A percentile compares a stretch with the other conserved stretches of the same genome.
Conservation (phyloP, 1,284 basidiomycete species). For the Cerioporus squamosus region DNA sequence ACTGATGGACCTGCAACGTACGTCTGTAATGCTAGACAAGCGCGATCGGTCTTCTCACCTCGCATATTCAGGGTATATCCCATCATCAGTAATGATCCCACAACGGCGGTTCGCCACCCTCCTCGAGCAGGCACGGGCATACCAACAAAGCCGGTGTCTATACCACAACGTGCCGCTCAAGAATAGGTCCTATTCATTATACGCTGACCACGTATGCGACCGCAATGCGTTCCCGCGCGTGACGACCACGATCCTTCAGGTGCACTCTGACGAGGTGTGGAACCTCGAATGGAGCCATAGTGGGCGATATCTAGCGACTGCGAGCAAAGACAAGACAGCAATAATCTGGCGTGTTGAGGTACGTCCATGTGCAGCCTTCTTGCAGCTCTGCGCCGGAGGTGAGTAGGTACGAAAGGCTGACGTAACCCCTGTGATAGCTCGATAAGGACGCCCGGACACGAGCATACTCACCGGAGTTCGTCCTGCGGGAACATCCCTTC, state of each 20-base stretch:
- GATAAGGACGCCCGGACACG: slow-evolving; percentile 54
- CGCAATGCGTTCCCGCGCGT: slow-evolving; percentile 83
- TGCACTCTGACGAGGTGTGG: slow-evolving; percentile 96
- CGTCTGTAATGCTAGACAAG: slow-evolving; percentile 27
- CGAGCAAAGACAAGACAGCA: slow-evolving; percentile 84
- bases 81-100: slow-evolving; percentile 91
- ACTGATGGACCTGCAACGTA: slow-evolving; percentile 85
- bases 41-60: neutral
- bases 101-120: slow-evolving; percentile 85
- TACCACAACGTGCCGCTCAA: slow-evolving; percentile 77
- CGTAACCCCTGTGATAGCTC: slow-evolving; percentile 38
- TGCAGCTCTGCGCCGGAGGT: no score
- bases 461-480: slow-evolving; percentile 63
- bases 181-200: slow-evolving; percentile 75
- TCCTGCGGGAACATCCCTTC: slow-evolving; percentile 77
- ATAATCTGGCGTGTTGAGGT: slow-evolving; percentile 91
- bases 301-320: slow-evolving; percentile 85
- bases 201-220: slow-evolving; percentile 85
- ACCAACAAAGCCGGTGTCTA: slow-evolving; percentile 79
- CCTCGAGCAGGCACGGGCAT: slow-evolving; percentile 83
- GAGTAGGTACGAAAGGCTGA: neutral
- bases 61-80: slow-evolving; percentile 72
- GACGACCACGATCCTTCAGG: slow-evolving; percentile 83
- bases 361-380: slow-evolving; percentile 33
- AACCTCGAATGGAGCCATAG: slow-evolving; percentile 93